Conservation (phyloP, 345 rosid genomes). For the Aethionema arabicum region DNA sequence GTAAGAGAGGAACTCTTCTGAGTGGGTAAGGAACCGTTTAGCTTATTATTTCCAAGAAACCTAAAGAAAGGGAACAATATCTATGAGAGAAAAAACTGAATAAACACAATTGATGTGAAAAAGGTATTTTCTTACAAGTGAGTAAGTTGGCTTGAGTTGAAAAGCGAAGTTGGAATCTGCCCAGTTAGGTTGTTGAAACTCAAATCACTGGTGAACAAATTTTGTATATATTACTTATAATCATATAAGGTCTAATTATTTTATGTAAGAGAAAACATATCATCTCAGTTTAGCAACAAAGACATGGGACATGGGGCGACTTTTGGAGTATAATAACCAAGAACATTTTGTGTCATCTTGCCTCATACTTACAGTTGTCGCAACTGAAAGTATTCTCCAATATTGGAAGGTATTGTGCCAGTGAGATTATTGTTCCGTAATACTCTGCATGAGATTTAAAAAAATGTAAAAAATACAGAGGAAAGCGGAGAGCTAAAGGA, state of each 20-base stretch:
- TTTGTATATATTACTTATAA: not conserved
- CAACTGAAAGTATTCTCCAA: conserved; percentile 38
- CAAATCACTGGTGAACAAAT: conserved; percentile 55
- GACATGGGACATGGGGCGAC: not conserved
- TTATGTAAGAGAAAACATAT: not conserved
- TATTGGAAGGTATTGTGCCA: conserved; percentile 43
- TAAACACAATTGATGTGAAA: conserved; percentile 4
- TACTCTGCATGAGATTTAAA: conserved; percentile 31
- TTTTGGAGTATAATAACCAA: conserved; percentile 18
- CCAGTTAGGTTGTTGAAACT: conserved; percentile 83
- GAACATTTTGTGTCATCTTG: conserved; percentile 13
- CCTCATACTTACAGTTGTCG: conserved; percentile 37
- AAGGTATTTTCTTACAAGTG: conserved; percentile 52
- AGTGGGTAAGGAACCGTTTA: conserved; percentile 59
- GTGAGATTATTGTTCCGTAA: conserved; percentile 44
- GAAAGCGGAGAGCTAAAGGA: conserved; percentile 13
- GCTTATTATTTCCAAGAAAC: conserved; percentile 48
- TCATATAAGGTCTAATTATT: not conserved
- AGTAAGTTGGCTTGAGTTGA: conserved; percentile 35
- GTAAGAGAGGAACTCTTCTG: conserved; percentile 51
- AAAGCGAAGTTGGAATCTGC: conserved; percentile 52
- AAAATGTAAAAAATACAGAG: conserved; percentile 21
- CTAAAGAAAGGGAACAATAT: conserved; percentile 39
- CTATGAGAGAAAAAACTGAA: conserved; percentile 6
- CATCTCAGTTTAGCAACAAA: conserved; percentile 22